Base-by-base conservation (phyloP, 108 stramenopile genomes). In the Skeletonema costatum region DNA sequence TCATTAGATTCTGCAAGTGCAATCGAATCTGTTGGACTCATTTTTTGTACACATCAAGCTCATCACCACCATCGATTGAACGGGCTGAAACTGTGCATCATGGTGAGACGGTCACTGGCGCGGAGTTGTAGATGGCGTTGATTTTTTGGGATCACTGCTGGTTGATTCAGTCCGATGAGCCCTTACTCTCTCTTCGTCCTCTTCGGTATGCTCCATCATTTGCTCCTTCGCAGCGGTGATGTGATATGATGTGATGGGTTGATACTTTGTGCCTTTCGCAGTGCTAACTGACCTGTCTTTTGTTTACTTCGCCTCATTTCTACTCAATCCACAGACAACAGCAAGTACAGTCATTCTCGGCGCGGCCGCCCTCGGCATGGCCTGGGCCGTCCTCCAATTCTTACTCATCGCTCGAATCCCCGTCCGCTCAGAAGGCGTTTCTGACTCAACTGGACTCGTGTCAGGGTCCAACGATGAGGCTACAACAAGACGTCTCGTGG, bases 371-470 rank as follows among this genome's bases (percentile, higher is more conserved):
- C 86, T 94, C 19, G 91, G 72, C 74, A 84, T 93, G 63, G 68
- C 83, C 60, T 90, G 89, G 91, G 96, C 87, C 65, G 72, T 86
- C 68, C 51, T 86, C 74, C 91, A 93, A 68, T 95, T 93, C 79
- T 68, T 73, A 16, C 82, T 95, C 76, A 92, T 97, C 85, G 67
- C 91, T 21, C 80, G 88, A 61, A 92, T 97, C 75, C 90, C 93
- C 64, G 78, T 95, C 66, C 70, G 80, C 44, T 89, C 88, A 66
- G 83, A 79, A 53, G 85, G 83, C 30, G 44, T 85, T 35, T 82
- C 64, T 14, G 87, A 87, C 71, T 84, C 78, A 14, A 75, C 73
- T 14, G 88, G 76, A 29, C 80, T 89, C 9, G 73, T 91, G 17
- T 70, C 66, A 41, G 87, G 85, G 25, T 66, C 76, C 33, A 84